Evolutionary conservation across 371 early-diverging fungal genomes (phyloP).

Genomic region (Quaeritorhiza haematococci): DNA sequence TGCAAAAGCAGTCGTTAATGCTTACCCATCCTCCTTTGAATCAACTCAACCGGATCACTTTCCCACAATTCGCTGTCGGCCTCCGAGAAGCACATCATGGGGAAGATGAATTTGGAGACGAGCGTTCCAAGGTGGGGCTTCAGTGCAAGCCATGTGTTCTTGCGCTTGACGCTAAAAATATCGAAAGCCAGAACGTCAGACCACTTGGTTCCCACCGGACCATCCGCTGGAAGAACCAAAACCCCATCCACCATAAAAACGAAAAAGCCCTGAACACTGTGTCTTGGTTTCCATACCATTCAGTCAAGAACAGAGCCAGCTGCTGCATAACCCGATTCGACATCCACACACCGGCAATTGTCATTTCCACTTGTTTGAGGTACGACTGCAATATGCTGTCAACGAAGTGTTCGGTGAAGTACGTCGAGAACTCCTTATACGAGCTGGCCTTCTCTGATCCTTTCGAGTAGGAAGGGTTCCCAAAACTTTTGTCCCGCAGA

Average conservation of each 20-base stretch:
- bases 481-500: no score
- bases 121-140: constrained; percentile 75
- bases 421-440: constrained; percentile 72
- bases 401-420: constrained; percentile 76
- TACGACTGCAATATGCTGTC: constrained; percentile 77
- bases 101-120: constrained; percentile 79
- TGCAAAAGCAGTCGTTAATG: not conserved
- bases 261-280: not conserved
- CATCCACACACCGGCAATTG: constrained; percentile 30
- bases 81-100: constrained; percentile 74
- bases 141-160: constrained; percentile 79
- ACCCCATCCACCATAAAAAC: not conserved
- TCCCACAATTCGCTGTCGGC: constrained; percentile 86
- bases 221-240: not conserved
- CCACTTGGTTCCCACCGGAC: no score
- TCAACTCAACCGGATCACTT: constrained; percentile 85
- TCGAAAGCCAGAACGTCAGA: no score
- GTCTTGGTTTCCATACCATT: constrained; percentile 21
- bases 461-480: no score
- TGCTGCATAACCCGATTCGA: constrained; percentile 32
- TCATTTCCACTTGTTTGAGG: constrained; percentile 69
- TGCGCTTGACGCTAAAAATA: constrained; percentile 70
- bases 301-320: constrained; percentile 27
- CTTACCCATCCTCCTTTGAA: constrained; percentile 67
- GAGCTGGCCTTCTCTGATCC: no score